Base-by-base conservation (phyloP, 768 basidiomycete genomes). In the Tylopilus rubrobrunneus region DNA sequence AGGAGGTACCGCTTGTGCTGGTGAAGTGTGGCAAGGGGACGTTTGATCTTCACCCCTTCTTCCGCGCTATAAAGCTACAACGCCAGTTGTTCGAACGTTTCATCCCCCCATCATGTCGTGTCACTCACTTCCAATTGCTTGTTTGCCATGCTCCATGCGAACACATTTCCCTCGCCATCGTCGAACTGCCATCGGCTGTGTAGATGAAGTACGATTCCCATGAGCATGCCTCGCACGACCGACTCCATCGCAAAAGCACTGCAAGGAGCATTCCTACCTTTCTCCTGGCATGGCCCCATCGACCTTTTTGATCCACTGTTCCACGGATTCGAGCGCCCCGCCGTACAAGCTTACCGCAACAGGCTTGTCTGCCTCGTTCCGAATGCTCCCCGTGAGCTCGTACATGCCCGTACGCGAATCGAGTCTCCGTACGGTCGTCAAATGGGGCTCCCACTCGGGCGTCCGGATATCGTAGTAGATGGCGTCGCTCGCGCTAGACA, bases 401-500 rank as follows among this genome's bases (percentile, higher is more conserved):
- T 71, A 74, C 56, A 50, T 57, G 29, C 61, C 56, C 25, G 62
- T 68, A 40, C 62, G 63, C 5, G 61, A 45, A 57, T 74, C 67
- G 23, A 73, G 64, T 46, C 69, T 62, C 40, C 60, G 60, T 40
- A 76, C 58, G 48, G 63, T 70, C 56, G 76, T 77, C 57, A 59
- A 37, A 42, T 65, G 56, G 7, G 65, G 59, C 47, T 70, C 71
- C 74, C 73, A 73, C 40, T 67, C 62, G 17, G 71, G 73, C 31
- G 74, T 76, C 36, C 68, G 63, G 51, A 76, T 59, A 51, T 76
- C 76, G 53, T 71, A 77, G 66, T 72, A 74, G 50, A 73, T 62
- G 55, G 61, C 62, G 56, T 76, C 75, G 52, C 62, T 67, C 33
- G 54, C 62, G 51, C 71, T 75, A 37, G 75, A 67, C 47, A 75